Conservation (phyloP, 345 rosid species). For the Rhodomyrtus tomentosa region DNA sequence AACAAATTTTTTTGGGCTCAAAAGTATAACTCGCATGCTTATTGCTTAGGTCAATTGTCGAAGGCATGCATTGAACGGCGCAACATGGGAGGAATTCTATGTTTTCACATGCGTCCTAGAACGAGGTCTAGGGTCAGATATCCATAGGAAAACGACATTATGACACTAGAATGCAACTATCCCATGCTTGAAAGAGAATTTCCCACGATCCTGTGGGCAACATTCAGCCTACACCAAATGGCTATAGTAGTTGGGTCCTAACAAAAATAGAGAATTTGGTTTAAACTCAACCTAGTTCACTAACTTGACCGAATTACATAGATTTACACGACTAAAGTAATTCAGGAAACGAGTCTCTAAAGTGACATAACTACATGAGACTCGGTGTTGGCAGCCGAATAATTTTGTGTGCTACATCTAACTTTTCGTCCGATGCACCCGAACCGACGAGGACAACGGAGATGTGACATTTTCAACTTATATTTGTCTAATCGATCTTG, state of each 20-base stretch:
- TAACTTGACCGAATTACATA: background rate
- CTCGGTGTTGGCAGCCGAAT: background rate
- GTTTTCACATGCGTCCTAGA: background rate
- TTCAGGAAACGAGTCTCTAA: background rate
- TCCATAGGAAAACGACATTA: background rate
- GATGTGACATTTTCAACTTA: background rate
- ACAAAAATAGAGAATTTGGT: background rate
- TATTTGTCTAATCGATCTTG: background rate
- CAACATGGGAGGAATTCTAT: background rate
- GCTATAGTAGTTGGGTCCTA: background rate
- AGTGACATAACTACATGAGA: background rate
- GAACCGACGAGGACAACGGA: background rate
- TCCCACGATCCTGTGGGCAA: background rate
- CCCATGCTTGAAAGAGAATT: background rate
- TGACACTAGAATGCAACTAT: background rate
- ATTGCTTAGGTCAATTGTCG: background rate
- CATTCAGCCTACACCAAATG: background rate
- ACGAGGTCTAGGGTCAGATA: background rate
- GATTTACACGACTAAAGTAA: background rate
- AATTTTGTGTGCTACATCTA: background rate
- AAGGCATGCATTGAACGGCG: background rate
- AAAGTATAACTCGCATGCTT: background rate
- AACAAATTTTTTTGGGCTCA: background rate
- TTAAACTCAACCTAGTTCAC: background rate
- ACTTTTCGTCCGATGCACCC: fast-evolving